Conservation (phyloP, 768 basidiomycete genomes). For the Russula foetens region DNA sequence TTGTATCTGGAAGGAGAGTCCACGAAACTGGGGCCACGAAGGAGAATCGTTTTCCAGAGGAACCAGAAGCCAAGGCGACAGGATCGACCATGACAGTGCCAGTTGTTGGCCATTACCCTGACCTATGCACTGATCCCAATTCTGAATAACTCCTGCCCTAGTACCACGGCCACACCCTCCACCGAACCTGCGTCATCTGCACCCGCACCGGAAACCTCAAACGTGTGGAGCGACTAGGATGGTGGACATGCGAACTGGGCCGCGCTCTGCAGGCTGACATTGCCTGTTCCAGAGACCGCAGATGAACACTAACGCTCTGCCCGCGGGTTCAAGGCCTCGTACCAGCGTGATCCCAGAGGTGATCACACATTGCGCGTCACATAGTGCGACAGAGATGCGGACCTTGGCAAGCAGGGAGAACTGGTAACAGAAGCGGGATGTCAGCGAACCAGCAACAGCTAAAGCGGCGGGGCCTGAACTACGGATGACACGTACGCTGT, state of each 20-base stretch:
- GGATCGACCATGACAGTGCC: too few relatives aligned
- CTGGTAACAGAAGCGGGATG: background rate
- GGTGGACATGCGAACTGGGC: slow-evolving; percentile 5
- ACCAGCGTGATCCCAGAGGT: slow-evolving; percentile 5
- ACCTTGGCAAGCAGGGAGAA: slow-evolving; percentile 4
- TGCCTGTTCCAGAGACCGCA: background rate
- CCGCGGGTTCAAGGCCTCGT: background rate
- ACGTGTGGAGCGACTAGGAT: slow-evolving; percentile 5
- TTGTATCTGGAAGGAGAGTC: too few relatives aligned
- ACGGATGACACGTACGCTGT: background rate
- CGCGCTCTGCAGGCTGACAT: background rate
- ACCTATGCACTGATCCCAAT: slow-evolving; percentile 3
- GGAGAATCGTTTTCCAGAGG: too few relatives aligned
- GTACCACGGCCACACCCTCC: too few relatives aligned
- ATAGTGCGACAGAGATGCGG: slow-evolving; percentile 1
- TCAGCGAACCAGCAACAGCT: background rate
- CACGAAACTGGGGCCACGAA: too few relatives aligned
- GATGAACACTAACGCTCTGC: background rate
- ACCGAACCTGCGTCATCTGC: slow-evolving; percentile 7
- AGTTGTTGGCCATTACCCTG: too few relatives aligned
- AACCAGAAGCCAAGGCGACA: too few relatives aligned
- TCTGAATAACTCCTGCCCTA: slow-evolving; percentile 10
- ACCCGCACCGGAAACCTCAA: slow-evolving; percentile 5
- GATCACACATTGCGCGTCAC: slow-evolving; percentile 4
- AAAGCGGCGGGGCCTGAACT: too few relatives aligned